Percentiles rank a stretch among this genome's conserved stretches.
phyloP scores from a whole-genome alignment of 139 green algal species.

The Bryopsis sp. region DNA sequence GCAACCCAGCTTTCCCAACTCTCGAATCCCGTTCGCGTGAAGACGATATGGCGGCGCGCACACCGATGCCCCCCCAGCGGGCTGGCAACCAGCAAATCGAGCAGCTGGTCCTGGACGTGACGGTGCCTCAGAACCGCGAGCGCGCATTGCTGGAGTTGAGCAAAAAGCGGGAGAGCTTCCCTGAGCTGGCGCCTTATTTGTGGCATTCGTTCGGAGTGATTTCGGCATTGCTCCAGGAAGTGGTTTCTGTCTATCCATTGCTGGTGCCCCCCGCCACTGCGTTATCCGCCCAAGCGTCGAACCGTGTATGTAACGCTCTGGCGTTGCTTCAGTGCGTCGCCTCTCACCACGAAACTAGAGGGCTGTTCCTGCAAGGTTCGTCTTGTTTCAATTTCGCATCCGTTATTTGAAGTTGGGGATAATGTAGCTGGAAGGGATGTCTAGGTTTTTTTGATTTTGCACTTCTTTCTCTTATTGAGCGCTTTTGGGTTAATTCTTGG shows the following conservation, averaged over 20 bases:
- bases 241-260: conserved; percentile 95
- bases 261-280: conserved; percentile 67
- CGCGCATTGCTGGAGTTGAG: conserved; percentile 93
- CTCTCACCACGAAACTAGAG: conserved; percentile 86
- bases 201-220: conserved; percentile 97
- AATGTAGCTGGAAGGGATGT: no score
- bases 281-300: conserved; percentile 89
- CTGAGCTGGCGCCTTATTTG: conserved; percentile 88
- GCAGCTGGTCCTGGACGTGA: neutral
- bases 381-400: neutral
- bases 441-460: no score
- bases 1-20: no score
- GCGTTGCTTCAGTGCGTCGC: conserved; percentile 96
- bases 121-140: conserved; percentile 51
- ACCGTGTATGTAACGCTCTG: conserved; percentile 96
- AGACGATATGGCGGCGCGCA: no score
- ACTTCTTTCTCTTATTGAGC: no score
- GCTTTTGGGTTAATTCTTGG: no score
- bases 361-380: conserved; percentile 84
- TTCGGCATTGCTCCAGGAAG: conserved; percentile 91
- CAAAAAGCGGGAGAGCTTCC: conserved; percentile 94
- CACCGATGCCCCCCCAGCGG: no score
- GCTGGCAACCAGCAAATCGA: no score
- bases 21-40: no score
- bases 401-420: no score